phyloP scores from a whole-genome alignment of 768 basidiomycete species.

The Multifurca ochricompacta region DNA sequence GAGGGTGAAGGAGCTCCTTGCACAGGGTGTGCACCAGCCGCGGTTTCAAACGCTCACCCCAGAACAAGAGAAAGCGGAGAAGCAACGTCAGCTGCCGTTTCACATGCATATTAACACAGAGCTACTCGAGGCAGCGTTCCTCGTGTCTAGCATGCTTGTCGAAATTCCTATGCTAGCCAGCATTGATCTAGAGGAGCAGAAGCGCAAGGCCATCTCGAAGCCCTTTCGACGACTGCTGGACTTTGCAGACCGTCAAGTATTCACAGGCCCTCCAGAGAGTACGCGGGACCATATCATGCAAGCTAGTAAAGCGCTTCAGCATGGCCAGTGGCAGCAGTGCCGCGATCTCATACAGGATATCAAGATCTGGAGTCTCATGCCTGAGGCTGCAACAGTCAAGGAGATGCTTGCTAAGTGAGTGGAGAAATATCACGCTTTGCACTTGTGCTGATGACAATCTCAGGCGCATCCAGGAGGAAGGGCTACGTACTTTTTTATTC shows the following conservation, averaged over 20 bases:
- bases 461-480: constrained; percentile 97
- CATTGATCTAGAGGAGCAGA: constrained; percentile 89
- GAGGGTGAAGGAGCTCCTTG: constrained; percentile 93
- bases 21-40: constrained; percentile 92
- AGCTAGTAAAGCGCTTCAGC: constrained; percentile 91
- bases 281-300: constrained; percentile 99
- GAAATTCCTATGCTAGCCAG: constrained; percentile 94
- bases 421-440: background rate
- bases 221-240: constrained; percentile 93
- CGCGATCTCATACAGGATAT: constrained; percentile 90
- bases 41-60: constrained; percentile 81
- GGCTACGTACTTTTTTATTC: constrained; percentile 93
- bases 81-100: constrained; percentile 93
- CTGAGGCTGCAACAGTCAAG: constrained; percentile 78
- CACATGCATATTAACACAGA: constrained; percentile 99
- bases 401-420: constrained; percentile 89
- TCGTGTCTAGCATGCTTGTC: constrained; percentile 97
- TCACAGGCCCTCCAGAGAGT: constrained; percentile 97
- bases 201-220: constrained; percentile 90
- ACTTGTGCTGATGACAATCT: background rate
- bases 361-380: constrained; percentile 98
- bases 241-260: constrained; percentile 95
- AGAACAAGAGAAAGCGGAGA: constrained; percentile 96
- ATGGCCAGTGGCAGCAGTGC: constrained; percentile 96
- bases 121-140: constrained; percentile 92